These are phyloP conservation scores for Lactifluus piperatus DNA, from an alignment of 768 basidiomycete genomes.

Conservation along the genomic window DNA sequence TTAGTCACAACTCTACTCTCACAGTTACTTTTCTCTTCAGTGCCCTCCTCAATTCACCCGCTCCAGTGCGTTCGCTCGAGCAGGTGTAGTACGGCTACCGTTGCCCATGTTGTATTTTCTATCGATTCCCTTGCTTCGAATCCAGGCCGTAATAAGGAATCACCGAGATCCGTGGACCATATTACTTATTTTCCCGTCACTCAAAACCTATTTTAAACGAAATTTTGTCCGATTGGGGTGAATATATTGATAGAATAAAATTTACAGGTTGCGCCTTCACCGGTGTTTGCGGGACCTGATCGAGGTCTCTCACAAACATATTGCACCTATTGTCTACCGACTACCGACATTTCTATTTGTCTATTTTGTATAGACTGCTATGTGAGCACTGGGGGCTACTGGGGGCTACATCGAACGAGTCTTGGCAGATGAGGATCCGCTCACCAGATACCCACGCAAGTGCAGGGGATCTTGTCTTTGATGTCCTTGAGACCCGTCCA, in stretches of 20 bases:
- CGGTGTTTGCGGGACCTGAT: slow-evolving; percentile 31
- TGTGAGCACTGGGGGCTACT: slow-evolving; percentile 39
- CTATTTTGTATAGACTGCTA: slow-evolving; percentile 24
- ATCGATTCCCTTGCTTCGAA: not conserved
- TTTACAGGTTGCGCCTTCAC: slow-evolving; percentile 38
- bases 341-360: not conserved
- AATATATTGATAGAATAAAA: slow-evolving; percentile 38
- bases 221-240: slow-evolving; percentile 34
- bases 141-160: not conserved
- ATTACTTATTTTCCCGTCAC: slow-evolving; percentile 23
- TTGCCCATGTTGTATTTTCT: not conserved
- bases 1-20: no score
- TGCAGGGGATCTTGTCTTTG: slow-evolving; percentile 37
- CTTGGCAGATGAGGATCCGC: slow-evolving; percentile 27
- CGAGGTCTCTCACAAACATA: slow-evolving; percentile 27
- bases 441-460: slow-evolving; percentile 30
- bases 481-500: slow-evolving; percentile 38
- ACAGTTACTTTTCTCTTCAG: no score
- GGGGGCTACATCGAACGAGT: slow-evolving; percentile 36
- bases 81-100: not conserved
- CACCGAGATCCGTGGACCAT: slow-evolving; percentile 39
- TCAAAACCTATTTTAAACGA: slow-evolving; percentile 33
- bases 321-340: slow-evolving; percentile 13
- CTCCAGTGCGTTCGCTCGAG: not conserved
- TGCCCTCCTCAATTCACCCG: not conserved